These are phyloP conservation scores for Eryngium alpinum DNA, from an alignment of 140 eudicot species.

Conservation along the genomic window DNA sequence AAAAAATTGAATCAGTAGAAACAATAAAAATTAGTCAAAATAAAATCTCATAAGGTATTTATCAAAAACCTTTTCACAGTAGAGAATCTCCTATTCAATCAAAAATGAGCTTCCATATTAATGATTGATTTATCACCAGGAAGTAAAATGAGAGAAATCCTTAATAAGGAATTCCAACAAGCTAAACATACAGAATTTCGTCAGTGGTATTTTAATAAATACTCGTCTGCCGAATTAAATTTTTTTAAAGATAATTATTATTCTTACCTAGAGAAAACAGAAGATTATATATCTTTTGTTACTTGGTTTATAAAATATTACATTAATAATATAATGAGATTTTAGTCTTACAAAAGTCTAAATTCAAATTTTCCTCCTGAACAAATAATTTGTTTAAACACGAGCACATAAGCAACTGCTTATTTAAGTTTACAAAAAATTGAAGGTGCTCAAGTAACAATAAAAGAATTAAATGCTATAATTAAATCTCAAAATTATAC, in stretches of 20 bases:
- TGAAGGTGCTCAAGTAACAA: background rate
- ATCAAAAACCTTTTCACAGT: background rate
- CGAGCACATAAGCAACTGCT: background rate
- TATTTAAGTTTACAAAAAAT: background rate
- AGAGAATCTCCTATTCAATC: background rate
- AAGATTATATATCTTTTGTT: background rate
- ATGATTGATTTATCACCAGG: background rate
- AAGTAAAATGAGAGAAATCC: background rate
- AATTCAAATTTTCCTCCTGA: background rate
- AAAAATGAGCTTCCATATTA: background rate
- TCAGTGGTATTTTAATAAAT: background rate
- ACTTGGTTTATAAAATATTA: background rate
- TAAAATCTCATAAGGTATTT: background rate
- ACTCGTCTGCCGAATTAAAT: background rate
- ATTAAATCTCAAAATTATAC: background rate
- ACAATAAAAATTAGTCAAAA: background rate
- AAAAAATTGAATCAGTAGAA: background rate
- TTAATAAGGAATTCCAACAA: background rate
- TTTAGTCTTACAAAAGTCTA: background rate
- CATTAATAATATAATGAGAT: background rate
- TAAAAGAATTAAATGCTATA: background rate
- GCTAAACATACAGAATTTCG: too few species aligned
- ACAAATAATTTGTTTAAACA: too few species aligned
- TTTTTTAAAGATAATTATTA: too few species aligned
- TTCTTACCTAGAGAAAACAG: background rate